A percentile compares a stretch with the other conserved stretches of the same genome.
phyloP scores from a whole-genome alignment of 371 early-diverging fungal species.

The Apophysomyces variabilis region DNA sequence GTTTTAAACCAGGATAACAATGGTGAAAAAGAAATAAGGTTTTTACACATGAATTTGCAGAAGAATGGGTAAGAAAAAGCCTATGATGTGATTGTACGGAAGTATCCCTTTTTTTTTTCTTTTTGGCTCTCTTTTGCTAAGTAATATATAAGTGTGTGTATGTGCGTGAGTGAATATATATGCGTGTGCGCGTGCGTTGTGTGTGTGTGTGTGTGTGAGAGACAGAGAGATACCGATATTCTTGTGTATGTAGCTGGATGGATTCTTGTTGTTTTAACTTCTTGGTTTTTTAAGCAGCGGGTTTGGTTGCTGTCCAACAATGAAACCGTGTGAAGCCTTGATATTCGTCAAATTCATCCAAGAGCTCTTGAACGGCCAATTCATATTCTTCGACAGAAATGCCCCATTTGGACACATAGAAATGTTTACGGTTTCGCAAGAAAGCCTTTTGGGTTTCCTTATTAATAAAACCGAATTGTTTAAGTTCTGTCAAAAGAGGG shows the following conservation, averaged over 20 bases:
- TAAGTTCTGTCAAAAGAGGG: slow-evolving; percentile 35
- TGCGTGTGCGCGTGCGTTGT: not conserved
- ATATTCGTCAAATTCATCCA: slow-evolving; percentile 52
- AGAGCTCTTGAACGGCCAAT: slow-evolving; percentile 39
- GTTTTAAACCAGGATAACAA: too few species aligned
- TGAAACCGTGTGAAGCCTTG: slow-evolving; percentile 46
- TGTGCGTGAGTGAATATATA: not conserved
- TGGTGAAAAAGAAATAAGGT: too few species aligned
- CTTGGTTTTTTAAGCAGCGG: not conserved
- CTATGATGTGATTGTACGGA: too few species aligned
- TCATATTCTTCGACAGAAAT: slow-evolving; percentile 50
- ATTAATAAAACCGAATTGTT: slow-evolving; percentile 56
- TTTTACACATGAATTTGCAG: too few species aligned
- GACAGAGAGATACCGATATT: not conserved
- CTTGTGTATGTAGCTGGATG: not conserved
- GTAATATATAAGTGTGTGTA: too few species aligned
- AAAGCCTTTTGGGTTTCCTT: slow-evolving; percentile 49
- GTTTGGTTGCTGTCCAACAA: slow-evolving; percentile 47
- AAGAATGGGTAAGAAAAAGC: too few species aligned
- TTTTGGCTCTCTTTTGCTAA: too few species aligned
- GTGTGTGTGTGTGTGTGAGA: not conserved
- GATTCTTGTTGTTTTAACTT: not conserved
- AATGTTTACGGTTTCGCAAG: slow-evolving; percentile 37
- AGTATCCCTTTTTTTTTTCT: too few species aligned
- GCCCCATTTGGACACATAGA: slow-evolving; percentile 43